Evolutionary conservation across 345 rosid genomes (phyloP).

Genomic region (Citrus inodora): DNA sequence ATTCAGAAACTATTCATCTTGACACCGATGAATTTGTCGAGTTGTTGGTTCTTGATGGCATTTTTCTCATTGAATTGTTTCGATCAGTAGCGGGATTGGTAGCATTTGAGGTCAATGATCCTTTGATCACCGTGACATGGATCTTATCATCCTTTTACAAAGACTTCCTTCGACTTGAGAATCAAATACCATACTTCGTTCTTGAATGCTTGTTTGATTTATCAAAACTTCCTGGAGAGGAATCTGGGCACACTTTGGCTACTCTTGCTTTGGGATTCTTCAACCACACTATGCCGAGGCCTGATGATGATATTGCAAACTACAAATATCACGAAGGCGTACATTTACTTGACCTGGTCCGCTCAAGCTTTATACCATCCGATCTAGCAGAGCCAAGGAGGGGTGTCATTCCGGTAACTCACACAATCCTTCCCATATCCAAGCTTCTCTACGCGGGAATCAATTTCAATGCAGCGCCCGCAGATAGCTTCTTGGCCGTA

Average conservation of each 20-base stretch:
- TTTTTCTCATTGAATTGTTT: constrained; percentile 59
- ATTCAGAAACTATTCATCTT: constrained; percentile 51
- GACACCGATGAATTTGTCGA: constrained; percentile 44
- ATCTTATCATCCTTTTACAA: constrained; percentile 62
- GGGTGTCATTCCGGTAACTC: constrained; percentile 17
- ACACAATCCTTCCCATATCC: constrained; percentile 53
- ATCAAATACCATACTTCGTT: constrained; percentile 70
- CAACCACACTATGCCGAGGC: constrained; percentile 43
- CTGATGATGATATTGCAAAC: constrained; percentile 28
- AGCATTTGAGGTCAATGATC: constrained; percentile 45
- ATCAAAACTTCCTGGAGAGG: constrained; percentile 26
- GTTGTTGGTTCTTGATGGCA: constrained; percentile 70
- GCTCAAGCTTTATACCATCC: constrained; percentile 43
- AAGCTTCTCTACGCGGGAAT: constrained; percentile 69
- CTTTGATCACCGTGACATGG: constrained; percentile 69
- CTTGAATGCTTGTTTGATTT: constrained; percentile 57
- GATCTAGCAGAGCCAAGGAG: constrained; percentile 5
- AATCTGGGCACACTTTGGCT: constrained; percentile 32
- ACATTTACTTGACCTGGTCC: constrained; percentile 73
- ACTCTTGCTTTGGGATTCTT: constrained; percentile 58
- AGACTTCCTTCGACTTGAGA: constrained; percentile 51
- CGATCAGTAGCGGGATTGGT: constrained; percentile 43
- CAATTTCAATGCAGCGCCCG: constrained; percentile 23
- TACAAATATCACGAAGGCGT: constrained; percentile 27
- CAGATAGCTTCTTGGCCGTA: constrained; percentile 54